Evolutionary conservation across 495 filamentous ascomycete genomes (phyloP).

Genomic region (Penicillium alfredii): DNA sequence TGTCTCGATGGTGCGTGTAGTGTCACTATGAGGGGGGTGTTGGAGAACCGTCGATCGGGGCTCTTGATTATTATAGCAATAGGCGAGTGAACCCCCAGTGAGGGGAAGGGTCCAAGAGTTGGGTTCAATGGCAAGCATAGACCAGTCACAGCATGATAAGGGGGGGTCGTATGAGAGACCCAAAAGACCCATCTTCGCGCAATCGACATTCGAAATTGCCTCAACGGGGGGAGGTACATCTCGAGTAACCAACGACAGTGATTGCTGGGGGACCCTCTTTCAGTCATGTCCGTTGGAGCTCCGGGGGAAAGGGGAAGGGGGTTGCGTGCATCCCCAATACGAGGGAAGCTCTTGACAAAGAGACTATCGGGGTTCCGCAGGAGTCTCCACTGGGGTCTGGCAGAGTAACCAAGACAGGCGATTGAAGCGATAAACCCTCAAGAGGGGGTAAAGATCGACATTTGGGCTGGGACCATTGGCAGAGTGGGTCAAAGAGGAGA

Average conservation of each 20-base stretch:
- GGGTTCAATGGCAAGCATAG: not conserved
- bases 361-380: constrained; percentile 5
- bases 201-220: constrained; percentile 7
- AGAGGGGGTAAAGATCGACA: too few species aligned
- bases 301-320: too few species aligned
- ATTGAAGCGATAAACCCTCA: too few species aligned
- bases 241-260: too few species aligned
- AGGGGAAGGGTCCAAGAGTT: not conserved
- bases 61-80: too few species aligned
- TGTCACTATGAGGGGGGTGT: too few species aligned
- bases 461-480: too few species aligned
- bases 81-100: too few species aligned
- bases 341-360: constrained; percentile 6
- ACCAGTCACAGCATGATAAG: not conserved
- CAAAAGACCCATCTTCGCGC: constrained; percentile 5
- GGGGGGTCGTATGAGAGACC: not conserved
- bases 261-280: too few species aligned
- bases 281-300: constrained; percentile 22
- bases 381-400: constrained; percentile 1
- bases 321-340: constrained; percentile 13
- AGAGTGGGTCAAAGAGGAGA: too few species aligned
- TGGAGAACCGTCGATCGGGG: too few species aligned
- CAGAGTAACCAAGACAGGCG: too few species aligned
- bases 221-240: constrained; percentile 7
- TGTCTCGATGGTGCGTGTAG: constrained; percentile 3